Percentiles rank a stretch among this genome's conserved stretches.
These are phyloP conservation scores for Ambrosia artemisiifolia DNA, from an alignment of 129 eudicot genomes.

Conservation along the genomic window DNA sequence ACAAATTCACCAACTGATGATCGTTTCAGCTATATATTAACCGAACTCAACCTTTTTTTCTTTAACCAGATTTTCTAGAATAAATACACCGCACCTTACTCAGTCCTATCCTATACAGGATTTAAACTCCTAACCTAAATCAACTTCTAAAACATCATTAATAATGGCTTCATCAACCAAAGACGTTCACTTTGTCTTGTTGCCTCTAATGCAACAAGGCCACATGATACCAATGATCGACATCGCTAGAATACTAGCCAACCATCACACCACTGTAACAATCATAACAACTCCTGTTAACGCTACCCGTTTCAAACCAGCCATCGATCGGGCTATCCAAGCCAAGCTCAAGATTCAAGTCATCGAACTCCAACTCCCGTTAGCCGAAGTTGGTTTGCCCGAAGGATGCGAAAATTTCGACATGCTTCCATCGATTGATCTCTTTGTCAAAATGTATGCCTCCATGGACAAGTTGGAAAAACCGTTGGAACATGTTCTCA, in stretches of 20 bases:
- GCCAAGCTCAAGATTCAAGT: slow-evolving; percentile 42
- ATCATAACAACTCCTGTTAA: slow-evolving; percentile 63
- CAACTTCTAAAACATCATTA: too few species aligned
- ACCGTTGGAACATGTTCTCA: slow-evolving; percentile 38
- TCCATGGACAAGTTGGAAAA: slow-evolving; percentile 39
- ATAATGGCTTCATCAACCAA: slow-evolving; percentile 21
- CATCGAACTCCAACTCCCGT: slow-evolving; percentile 46
- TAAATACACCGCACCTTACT: too few species aligned
- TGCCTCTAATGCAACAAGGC: slow-evolving; percentile 68
- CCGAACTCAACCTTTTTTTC: too few species aligned
- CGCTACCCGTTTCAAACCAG: slow-evolving; percentile 33
- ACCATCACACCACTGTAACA: slow-evolving; percentile 30
- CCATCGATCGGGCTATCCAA: slow-evolving; percentile 34
- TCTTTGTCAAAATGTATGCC: slow-evolving; percentile 25
- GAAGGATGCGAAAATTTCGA: slow-evolving; percentile 65
- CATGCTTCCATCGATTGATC: slow-evolving; percentile 34
- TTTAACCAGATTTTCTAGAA: too few species aligned
- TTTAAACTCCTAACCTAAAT: too few species aligned
- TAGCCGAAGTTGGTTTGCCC: slow-evolving; percentile 52
- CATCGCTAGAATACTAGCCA: slow-evolving; percentile 60
- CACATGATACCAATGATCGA: slow-evolving; percentile 71
- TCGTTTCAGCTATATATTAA: too few species aligned
- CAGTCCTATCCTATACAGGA: too few species aligned
- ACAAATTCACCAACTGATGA: too few species aligned
- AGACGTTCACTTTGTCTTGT: slow-evolving; percentile 53